Conservation (phyloP, 371 early-diverging fungal genomes). For the Mucor circinelloides region DNA sequence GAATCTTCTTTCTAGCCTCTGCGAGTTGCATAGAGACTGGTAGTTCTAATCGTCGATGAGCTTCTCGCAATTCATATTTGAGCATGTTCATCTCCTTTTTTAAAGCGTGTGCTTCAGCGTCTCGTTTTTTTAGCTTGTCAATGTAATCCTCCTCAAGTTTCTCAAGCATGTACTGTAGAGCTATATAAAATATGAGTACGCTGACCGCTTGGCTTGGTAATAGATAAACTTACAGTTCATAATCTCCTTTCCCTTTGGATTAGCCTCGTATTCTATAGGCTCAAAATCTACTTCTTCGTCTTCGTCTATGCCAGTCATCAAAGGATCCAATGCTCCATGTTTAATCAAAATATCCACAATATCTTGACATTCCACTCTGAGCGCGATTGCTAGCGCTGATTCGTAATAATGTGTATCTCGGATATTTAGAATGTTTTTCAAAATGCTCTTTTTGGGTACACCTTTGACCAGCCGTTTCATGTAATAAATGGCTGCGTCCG, state of each 20-base stretch:
- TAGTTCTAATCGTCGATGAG: conserved; percentile 43
- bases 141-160: conserved; percentile 61
- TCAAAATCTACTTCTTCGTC: conserved; percentile 7
- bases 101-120: conserved; percentile 57
- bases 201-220: background rate
- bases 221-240: conserved; percentile 34
- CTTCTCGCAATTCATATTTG: conserved; percentile 48
- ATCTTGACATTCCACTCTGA: conserved; percentile 67
- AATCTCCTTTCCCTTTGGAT: conserved; percentile 38
- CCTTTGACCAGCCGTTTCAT: conserved; percentile 71
- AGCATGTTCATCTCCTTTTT: conserved; percentile 63
- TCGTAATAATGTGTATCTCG: conserved; percentile 77
- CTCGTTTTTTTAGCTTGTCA: conserved; percentile 56
- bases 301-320: conserved; percentile 12
- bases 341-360: conserved; percentile 72
- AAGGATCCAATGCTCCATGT: conserved; percentile 70
- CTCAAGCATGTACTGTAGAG: conserved; percentile 60
- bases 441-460: conserved; percentile 29
- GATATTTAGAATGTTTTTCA: conserved; percentile 69
- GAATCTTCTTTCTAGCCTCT: conserved; percentile 57
- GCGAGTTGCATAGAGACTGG: conserved; percentile 47
- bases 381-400: conserved; percentile 88
- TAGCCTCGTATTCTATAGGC: conserved; percentile 17
- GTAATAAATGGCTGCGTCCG: conserved; percentile 74
- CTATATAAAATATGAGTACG: conserved; percentile 15